Base-by-base conservation (phyloP, 73 alveolate genomes). In the Stentor coeruleus region DNA sequence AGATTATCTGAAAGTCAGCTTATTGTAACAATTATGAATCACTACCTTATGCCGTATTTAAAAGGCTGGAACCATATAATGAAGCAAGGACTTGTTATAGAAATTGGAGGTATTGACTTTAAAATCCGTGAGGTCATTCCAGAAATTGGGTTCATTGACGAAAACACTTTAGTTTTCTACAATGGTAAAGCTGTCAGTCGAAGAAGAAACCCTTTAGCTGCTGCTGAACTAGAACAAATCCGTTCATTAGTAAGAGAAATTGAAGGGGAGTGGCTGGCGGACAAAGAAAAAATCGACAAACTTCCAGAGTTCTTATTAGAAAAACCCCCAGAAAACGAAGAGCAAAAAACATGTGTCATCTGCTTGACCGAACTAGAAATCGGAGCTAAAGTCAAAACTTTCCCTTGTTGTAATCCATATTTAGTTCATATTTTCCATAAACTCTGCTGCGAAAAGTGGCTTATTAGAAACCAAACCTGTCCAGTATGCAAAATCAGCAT, bases 401-500 rank as follows among this genome's bases (percentile, higher is more conserved):
- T 85, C 35, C 83, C 86, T 11, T 85, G 91, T 74, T 49, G 66
- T 49, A 49, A 49, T 49, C 20, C 20, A 11, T 20, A 49, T 11
- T 49, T 20, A 49, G 73, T 37, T 58, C 91, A 85, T 58, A 81
- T 49, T 15, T 85, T 81, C 41, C 91, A 85, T 82, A 83, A 11
- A 30, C 77, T 20, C 14, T 85, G 91, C 37, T 30, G 81, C 59
- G 74, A 58, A 20, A 87, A 85, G 76, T 85, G 91, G 91, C 72
- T 85, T 20, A 35, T 41, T 15, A 49, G 88, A 58, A 33, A 37
- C 76, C 40, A 33, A 28, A 33, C 82, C 28, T 85, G 91, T 85
- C 91, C 91, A 28, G 35, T 85, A 20, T 82, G 90, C 86, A 85
- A 83, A 58, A 84, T n/a, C n/a, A n/a, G n/a, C n/a, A n/a, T n/a